Conservation (phyloP, 31 red algal genomes). For the Bonnemaisonia californica region DNA sequence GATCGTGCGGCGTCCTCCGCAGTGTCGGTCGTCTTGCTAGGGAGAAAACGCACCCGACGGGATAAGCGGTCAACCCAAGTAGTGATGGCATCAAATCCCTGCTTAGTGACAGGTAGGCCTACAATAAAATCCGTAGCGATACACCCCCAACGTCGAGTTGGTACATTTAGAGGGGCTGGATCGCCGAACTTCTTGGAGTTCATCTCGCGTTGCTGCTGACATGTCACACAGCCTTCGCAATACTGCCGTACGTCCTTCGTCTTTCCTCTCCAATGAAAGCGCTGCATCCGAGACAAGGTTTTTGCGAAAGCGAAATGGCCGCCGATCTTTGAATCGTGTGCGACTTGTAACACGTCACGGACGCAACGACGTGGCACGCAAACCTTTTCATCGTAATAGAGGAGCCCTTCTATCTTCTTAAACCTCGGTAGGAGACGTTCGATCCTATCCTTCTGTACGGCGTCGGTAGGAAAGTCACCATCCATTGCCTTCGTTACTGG, state of each 20-base stretch:
- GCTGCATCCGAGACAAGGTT: conserved; percentile 5
- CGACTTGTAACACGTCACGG: neutral
- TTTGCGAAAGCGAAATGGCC: conserved; percentile 43
- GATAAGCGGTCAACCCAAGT: conserved; percentile 41
- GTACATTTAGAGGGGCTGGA: neutral
- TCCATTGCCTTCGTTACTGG: neutral
- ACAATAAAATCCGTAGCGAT: conserved; percentile 48
- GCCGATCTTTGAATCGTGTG: conserved; percentile 25
- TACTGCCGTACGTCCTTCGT: neutral
- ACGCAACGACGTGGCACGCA: conserved; percentile 7
- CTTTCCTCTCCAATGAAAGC: conserved; percentile 35
- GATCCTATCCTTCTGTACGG: neutral
- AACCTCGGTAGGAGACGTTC: conserved; percentile 1
- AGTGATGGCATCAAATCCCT: conserved; percentile 24
- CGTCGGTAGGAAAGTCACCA: neutral
- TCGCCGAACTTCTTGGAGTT: neutral
- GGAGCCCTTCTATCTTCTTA: neutral
- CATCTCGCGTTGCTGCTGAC: conserved; percentile 28
- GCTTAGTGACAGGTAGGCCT: neutral
- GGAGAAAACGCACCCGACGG: conserved; percentile 25
- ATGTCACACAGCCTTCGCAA: conserved; percentile 5
- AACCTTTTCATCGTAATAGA: conserved; percentile 15
- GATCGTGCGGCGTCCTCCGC: conserved; percentile 11
- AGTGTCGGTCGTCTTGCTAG: conserved; percentile 10
- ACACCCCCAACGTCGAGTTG: conserved; percentile 11